A percentile compares a stretch with the other conserved stretches of the same genome.
Conservation (phyloP, 2,329 filamentous ascomycete species). For the Penicillium digitatum region DNA sequence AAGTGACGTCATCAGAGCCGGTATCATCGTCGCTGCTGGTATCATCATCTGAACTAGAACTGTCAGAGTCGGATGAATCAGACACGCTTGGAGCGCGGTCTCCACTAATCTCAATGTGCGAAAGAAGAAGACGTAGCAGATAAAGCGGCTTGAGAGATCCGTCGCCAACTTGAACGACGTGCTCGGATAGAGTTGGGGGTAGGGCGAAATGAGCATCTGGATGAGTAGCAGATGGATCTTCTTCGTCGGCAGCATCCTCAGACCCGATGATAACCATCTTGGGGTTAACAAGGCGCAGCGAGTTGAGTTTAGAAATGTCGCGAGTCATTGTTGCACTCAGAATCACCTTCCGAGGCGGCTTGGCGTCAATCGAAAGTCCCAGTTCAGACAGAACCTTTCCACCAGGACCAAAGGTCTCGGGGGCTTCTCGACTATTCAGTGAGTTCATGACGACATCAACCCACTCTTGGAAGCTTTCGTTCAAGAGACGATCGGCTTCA, state of each 20-base stretch:
- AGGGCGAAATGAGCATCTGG: slow-evolving; percentile 51
- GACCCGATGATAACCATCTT: slow-evolving; percentile 72
- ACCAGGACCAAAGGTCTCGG: slow-evolving; percentile 45
- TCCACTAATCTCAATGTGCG: slow-evolving; percentile 29
- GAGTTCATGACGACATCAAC: slow-evolving; percentile 63
- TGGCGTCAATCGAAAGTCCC: slow-evolving; percentile 39
- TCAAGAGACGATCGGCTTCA: slow-evolving; percentile 86
- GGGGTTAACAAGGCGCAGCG: slow-evolving; percentile 68
- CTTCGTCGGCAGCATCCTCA: slow-evolving; percentile 24
- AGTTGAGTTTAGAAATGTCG: slow-evolving; percentile 74
- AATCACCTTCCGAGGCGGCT: slow-evolving; percentile 69
- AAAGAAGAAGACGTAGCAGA: slow-evolving; percentile 68
- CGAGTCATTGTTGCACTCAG: slow-evolving; percentile 89
- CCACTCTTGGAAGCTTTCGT: slow-evolving; percentile 93
- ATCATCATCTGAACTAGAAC: slow-evolving; percentile 18
- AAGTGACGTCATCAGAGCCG: slow-evolving; percentile 31
- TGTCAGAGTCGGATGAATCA: slow-evolving; percentile 16
- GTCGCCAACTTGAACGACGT: slow-evolving; percentile 64
- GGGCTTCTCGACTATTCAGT: slow-evolving; percentile 53
- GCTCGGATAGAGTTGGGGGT: slow-evolving; percentile 61
- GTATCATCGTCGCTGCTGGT: slow-evolving; percentile 30
- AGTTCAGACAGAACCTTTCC: slow-evolving; percentile 33
- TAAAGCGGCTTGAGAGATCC: slow-evolving; percentile 74
- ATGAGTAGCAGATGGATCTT: slow-evolving; percentile 18
- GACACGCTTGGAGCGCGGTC: slow-evolving; percentile 7